Evolutionary conservation across 2,329 filamentous ascomycete species (phyloP).

Genomic region (Talaromyces sp.): DNA sequence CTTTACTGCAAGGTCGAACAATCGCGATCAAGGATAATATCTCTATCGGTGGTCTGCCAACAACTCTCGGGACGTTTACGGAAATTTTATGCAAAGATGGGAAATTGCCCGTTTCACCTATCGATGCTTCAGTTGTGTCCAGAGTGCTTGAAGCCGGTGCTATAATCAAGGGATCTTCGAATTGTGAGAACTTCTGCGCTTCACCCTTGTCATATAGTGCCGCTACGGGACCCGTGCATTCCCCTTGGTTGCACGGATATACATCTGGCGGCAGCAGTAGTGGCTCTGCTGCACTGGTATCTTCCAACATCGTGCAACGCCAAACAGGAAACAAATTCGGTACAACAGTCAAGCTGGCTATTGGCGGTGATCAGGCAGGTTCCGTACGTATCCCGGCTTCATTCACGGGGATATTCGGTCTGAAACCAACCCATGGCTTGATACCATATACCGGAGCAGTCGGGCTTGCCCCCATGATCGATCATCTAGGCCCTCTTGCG

Average conservation of each 20-base stretch:
- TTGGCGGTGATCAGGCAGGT: slow-evolving; percentile 41
- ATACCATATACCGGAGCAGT: slow-evolving; percentile 51
- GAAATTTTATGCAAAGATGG: slow-evolving; percentile 28
- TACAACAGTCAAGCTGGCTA: slow-evolving; percentile 33
- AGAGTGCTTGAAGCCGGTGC: slow-evolving; percentile 35
- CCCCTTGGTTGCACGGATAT: slow-evolving; percentile 31
- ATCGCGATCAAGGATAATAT: slow-evolving; percentile 40
- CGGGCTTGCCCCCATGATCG: slow-evolving; percentile 40
- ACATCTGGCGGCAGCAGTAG: slow-evolving; percentile 39
- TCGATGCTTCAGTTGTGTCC: slow-evolving; percentile 36
- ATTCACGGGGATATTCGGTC: slow-evolving; percentile 42
- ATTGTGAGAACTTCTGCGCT: slow-evolving; percentile 39
- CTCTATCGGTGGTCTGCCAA: slow-evolving; percentile 34
- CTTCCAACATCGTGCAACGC: slow-evolving; percentile 28
- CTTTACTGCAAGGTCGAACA: slow-evolving; percentile 27
- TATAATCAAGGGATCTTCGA: slow-evolving; percentile 34
- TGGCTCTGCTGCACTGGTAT: slow-evolving; percentile 27
- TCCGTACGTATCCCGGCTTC: slow-evolving; percentile 40
- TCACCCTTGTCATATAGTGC: slow-evolving; percentile 37
- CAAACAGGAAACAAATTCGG: slow-evolving; percentile 21
- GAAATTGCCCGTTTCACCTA: slow-evolving; percentile 28
- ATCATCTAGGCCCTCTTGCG: slow-evolving; percentile 49
- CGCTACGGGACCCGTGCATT: slow-evolving; percentile 37
- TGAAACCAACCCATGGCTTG: slow-evolving; percentile 50
- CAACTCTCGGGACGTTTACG: slow-evolving; percentile 34